phyloP scores from a whole-genome alignment of 129 eudicot genomes.

The Ambrosia trifida region DNA sequence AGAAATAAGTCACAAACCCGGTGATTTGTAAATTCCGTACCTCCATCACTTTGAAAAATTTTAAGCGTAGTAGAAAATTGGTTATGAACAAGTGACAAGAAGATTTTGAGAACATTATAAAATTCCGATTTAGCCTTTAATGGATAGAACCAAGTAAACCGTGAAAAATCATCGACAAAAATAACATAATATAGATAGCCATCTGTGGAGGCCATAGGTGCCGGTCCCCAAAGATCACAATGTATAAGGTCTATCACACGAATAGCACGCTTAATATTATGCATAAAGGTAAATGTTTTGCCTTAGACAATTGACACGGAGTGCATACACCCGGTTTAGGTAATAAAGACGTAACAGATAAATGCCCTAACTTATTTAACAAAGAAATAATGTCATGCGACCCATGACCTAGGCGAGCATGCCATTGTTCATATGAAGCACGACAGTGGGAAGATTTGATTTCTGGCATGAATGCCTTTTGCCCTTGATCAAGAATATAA shows the following conservation, averaged over 20 bases:
- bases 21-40: too few relatives aligned
- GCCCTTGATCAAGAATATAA: neutral
- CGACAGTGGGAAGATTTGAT: neutral
- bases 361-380: neutral
- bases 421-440: neutral
- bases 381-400: neutral
- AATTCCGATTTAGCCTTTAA: too few relatives aligned
- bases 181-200: neutral
- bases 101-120: too few relatives aligned
- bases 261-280: neutral
- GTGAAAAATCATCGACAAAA: neutral
- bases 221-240: neutral
- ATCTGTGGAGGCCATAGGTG: too few relatives aligned
- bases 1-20: too few relatives aligned
- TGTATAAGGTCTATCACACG: neutral
- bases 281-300: neutral
- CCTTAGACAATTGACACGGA: neutral
- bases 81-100: too few relatives aligned
- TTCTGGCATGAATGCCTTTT: neutral
- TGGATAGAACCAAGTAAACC: neutral
- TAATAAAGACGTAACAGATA: neutral
- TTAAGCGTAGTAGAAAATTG: too few relatives aligned
- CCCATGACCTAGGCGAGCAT: neutral
- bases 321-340: neutral
- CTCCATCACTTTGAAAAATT: too few relatives aligned